These are phyloP conservation scores for Ceratorhiza oryzae-sativae DNA, from an alignment of 1,284 basidiomycete genomes.

Conservation along the genomic window DNA sequence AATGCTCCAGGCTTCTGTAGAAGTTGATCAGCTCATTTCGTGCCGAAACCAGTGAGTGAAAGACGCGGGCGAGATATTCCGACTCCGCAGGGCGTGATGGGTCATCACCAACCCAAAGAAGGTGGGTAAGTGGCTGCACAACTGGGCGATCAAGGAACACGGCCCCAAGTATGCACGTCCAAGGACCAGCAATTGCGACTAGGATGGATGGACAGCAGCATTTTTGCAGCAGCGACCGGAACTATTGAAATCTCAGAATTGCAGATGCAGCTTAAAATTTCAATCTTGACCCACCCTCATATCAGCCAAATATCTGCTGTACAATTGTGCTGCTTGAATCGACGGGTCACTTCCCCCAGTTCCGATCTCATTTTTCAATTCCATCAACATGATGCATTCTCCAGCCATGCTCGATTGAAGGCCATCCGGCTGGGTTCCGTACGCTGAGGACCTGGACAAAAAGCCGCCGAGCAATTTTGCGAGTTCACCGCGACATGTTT, in stretches of 20 bases:
- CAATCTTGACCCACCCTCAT: not conserved
- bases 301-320: slow-evolving; percentile 5
- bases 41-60: not conserved
- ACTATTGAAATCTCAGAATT: not conserved
- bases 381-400: not conserved
- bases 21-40: not conserved
- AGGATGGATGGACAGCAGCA: slow-evolving; percentile 41
- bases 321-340: slow-evolving; percentile 28
- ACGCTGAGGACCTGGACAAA: not conserved
- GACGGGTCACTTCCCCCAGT: slow-evolving; percentile 14
- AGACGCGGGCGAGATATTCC: not conserved
- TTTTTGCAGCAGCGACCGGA: not conserved
- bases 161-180: slow-evolving; percentile 42
- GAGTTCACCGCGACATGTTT: not conserved
- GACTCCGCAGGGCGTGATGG: not conserved
- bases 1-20: not conserved
- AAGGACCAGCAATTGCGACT: slow-evolving; percentile 42
- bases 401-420: not conserved
- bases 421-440: not conserved
- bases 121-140: slow-evolving; percentile 43
- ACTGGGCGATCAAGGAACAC: slow-evolving; percentile 37
- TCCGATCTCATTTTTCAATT: slow-evolving; percentile 31
- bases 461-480: not conserved
- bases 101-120: slow-evolving; percentile 35
- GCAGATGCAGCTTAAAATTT: not conserved